phyloP scores from a whole-genome alignment of 495 filamentous ascomycete genomes.

The Penicillium longicatenatum region DNA sequence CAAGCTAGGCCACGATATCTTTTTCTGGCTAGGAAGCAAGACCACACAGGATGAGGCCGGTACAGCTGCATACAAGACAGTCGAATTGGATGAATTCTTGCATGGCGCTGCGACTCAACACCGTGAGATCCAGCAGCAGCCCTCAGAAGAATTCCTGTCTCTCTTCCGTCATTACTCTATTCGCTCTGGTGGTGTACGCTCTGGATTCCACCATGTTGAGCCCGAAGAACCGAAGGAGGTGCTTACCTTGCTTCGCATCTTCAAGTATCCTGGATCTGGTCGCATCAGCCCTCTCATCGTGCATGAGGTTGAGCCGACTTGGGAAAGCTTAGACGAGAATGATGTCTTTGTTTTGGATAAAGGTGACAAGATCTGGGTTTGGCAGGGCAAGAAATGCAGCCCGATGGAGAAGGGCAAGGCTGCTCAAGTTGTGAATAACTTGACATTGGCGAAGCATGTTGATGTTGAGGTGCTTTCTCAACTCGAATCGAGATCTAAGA shows the following conservation, averaged over 20 bases:
- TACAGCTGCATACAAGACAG: constrained; percentile 66
- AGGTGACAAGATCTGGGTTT: constrained; percentile 63
- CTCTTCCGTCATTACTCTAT: constrained; percentile 59
- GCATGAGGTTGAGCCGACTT: constrained; percentile 62
- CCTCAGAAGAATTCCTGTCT: constrained; percentile 56
- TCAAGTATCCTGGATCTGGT: constrained; percentile 51
- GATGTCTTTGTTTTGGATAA: constrained; percentile 64
- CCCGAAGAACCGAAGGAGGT: constrained; percentile 41
- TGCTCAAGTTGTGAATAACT: constrained; percentile 62
- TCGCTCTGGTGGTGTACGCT: constrained; percentile 57
- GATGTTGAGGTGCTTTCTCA: constrained; percentile 64
- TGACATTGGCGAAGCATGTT: constrained; percentile 61
- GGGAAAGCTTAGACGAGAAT: constrained; percentile 59
- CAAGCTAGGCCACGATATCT: constrained; percentile 57
- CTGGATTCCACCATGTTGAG: constrained; percentile 62
- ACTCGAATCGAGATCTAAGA: constrained; percentile 51
- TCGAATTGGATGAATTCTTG: constrained; percentile 65
- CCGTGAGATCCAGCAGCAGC: constrained; percentile 56
- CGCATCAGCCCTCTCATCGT: constrained; percentile 52
- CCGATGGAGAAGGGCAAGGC: constrained; percentile 68
- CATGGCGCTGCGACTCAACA: constrained; percentile 60
- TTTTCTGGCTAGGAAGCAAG: constrained; percentile 62
- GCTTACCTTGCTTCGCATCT: constrained; percentile 55
- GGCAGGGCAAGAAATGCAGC: constrained; percentile 63
- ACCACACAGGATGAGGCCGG: constrained; percentile 65